These are phyloP conservation scores for Jamesozyma gamospora DNA, from an alignment of 805 yeast genomes.

Conservation along the genomic window DNA sequence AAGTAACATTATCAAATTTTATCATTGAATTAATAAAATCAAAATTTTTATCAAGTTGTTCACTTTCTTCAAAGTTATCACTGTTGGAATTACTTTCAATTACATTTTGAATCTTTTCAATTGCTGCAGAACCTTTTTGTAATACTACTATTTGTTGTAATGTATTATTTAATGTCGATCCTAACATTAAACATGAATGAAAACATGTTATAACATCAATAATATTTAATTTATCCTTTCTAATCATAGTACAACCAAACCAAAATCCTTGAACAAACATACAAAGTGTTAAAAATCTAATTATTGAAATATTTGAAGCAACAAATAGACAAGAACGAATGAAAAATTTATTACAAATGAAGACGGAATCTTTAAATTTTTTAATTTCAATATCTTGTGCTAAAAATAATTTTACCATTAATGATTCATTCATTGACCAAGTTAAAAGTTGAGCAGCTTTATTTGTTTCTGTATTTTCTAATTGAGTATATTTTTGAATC, in stretches of 20 bases:
- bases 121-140: slow-evolving; percentile 67
- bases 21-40: slow-evolving; percentile 22
- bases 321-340: slow-evolving; percentile 38
- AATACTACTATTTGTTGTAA: slow-evolving; percentile 49
- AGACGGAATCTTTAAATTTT: slow-evolving; percentile 31
- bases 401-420: slow-evolving; percentile 51
- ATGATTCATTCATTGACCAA: slow-evolving; percentile 58
- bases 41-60: too few species aligned
- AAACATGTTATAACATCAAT: slow-evolving; percentile 75
- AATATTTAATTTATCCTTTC: slow-evolving; percentile 38
- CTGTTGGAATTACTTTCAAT: slow-evolving; percentile 9
- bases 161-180: slow-evolving; percentile 46
- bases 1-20: slow-evolving; percentile 45
- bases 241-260: slow-evolving; percentile 71
- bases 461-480: slow-evolving; percentile 50
- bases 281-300: slow-evolving; percentile 48
- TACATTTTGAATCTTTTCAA: slow-evolving; percentile 38
- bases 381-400: slow-evolving; percentile 44
- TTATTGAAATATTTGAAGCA: slow-evolving; percentile 43
- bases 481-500: slow-evolving; percentile 39
- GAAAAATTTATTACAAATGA: slow-evolving; percentile 31
- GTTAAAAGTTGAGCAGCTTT: slow-evolving; percentile 50
- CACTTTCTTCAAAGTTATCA: neutral
- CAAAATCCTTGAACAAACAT: slow-evolving; percentile 90
- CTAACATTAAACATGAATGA: slow-evolving; percentile 67